These are phyloP conservation scores for Pecoramyces ruminantium DNA, from an alignment of 192 early-diverging fungal species.

Conservation along the genomic window DNA sequence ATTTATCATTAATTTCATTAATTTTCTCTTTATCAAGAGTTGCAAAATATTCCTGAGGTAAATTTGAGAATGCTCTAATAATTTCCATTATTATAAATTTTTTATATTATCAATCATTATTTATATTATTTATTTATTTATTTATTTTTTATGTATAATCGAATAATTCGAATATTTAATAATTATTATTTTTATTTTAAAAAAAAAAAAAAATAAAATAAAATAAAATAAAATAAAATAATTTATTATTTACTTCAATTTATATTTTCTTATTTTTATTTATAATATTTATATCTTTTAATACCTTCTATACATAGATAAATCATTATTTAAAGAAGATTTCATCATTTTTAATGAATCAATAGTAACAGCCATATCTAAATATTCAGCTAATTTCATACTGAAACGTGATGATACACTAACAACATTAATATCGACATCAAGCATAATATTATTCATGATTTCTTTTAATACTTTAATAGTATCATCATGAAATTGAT, in stretches of 20 bases:
- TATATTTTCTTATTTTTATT: neutral
- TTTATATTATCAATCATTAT: neutral
- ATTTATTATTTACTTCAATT: neutral
- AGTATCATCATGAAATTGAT: neutral
- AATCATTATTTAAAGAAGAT: neutral
- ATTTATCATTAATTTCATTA: neutral
- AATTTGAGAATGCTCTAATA: neutral
- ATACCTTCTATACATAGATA: neutral
- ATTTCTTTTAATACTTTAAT: neutral
- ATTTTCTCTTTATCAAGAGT: conserved; percentile 7
- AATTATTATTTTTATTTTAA: too few relatives aligned
- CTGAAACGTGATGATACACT: neutral
- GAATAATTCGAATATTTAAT: too few relatives aligned
- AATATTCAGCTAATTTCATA: neutral
- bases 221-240: too few relatives aligned
- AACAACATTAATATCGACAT: neutral
- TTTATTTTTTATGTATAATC: too few relatives aligned
- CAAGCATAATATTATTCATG: neutral
- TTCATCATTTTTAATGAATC: neutral
- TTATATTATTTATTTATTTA: too few relatives aligned
- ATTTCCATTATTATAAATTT: neutral
- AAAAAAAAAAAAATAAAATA: too few relatives aligned
- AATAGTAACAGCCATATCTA: neutral
- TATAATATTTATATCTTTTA: neutral
- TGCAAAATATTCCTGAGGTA: neutral